Evolutionary conservation across 2,329 filamentous ascomycete species (phyloP).

Genomic region (Calonectria crousiana): DNA sequence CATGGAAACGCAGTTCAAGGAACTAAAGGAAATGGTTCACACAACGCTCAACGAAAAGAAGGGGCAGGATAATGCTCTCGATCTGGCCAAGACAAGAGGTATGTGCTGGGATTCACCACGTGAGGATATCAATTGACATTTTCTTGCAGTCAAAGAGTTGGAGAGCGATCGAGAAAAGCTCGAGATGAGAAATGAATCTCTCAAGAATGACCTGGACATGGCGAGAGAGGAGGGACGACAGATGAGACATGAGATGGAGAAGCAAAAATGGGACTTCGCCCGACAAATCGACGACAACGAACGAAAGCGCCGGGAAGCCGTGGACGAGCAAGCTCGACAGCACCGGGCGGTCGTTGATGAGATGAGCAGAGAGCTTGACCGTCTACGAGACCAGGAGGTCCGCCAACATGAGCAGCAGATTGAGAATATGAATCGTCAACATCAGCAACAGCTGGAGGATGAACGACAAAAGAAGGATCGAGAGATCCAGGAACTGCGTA

Average conservation of each 20-base stretch:
- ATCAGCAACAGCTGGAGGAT: conserved; percentile 75
- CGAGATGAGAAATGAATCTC: conserved; percentile 57
- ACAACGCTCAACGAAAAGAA: conserved; percentile 76
- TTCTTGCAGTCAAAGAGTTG: conserved; percentile 58
- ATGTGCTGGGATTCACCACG: conserved; percentile 46
- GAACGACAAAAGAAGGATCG: conserved; percentile 68
- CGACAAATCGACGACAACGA: conserved; percentile 68
- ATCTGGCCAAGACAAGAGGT: conserved; percentile 82
- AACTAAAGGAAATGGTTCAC: conserved; percentile 79
- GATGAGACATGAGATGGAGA: conserved; percentile 51
- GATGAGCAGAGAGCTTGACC: conserved; percentile 60
- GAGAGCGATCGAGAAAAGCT: conserved; percentile 62
- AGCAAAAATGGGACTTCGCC: conserved; percentile 50
- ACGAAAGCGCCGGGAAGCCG: conserved; percentile 49
- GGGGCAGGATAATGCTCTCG: conserved; percentile 79
- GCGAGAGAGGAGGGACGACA: conserved; percentile 52
- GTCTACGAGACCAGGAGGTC: conserved; percentile 57
- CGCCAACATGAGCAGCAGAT: conserved; percentile 77
- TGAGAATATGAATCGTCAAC: conserved; percentile 71
- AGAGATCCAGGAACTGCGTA: conserved; percentile 76
- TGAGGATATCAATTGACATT: neutral
- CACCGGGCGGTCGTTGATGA: conserved; percentile 50
- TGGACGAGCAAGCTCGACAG: conserved; percentile 52
- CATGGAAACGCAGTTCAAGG: conserved; percentile 80
- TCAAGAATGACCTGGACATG: conserved; percentile 74